Evolutionary conservation across 768 basidiomycete species (phyloP).

Genomic region (Boletus reticulatus): DNA sequence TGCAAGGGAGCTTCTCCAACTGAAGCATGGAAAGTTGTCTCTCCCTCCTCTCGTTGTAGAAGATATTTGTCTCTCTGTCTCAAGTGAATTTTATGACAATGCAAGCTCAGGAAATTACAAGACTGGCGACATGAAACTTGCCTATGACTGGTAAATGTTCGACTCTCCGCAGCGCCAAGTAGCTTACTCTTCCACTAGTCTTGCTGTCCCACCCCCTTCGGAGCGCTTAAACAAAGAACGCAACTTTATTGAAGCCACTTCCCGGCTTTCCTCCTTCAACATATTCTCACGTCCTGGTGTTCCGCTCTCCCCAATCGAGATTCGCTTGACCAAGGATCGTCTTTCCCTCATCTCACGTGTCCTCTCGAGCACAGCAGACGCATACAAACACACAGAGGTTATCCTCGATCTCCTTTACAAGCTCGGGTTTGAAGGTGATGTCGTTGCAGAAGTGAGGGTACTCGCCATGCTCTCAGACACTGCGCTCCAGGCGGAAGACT

Average conservation of each 20-base stretch:
- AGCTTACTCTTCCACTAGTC: slow-evolving; percentile 42
- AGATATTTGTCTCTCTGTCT: slow-evolving; percentile 75
- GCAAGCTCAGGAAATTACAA: slow-evolving; percentile 90
- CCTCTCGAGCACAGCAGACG: slow-evolving; percentile 78
- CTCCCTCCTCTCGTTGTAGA: slow-evolving; percentile 58
- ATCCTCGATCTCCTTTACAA: slow-evolving; percentile 88
- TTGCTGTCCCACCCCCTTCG: slow-evolving; percentile 70
- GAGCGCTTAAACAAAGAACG: slow-evolving; percentile 65
- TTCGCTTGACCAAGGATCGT: slow-evolving; percentile 86
- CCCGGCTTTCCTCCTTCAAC: slow-evolving; percentile 90
- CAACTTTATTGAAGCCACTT: slow-evolving; percentile 97
- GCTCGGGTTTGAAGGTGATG: slow-evolving; percentile 73
- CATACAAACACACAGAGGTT: slow-evolving; percentile 90
- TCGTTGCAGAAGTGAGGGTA: slow-evolving; percentile 75
- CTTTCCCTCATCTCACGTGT: slow-evolving; percentile 86
- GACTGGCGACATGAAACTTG: slow-evolving; percentile 92
- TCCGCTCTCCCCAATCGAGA: slow-evolving; percentile 86
- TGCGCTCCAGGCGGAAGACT: slow-evolving; percentile 82
- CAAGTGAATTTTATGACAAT: slow-evolving; percentile 93
- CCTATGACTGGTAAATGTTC: slow-evolving; percentile 81
- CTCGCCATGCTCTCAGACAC: slow-evolving; percentile 91
- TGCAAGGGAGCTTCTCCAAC: slow-evolving; percentile 59
- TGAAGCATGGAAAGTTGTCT: slow-evolving; percentile 43
- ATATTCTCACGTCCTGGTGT: slow-evolving; percentile 72
- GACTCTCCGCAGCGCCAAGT: not conserved